phyloP scores from a whole-genome alignment of 805 yeast genomes.

The Monosporozyma aerobia region DNA sequence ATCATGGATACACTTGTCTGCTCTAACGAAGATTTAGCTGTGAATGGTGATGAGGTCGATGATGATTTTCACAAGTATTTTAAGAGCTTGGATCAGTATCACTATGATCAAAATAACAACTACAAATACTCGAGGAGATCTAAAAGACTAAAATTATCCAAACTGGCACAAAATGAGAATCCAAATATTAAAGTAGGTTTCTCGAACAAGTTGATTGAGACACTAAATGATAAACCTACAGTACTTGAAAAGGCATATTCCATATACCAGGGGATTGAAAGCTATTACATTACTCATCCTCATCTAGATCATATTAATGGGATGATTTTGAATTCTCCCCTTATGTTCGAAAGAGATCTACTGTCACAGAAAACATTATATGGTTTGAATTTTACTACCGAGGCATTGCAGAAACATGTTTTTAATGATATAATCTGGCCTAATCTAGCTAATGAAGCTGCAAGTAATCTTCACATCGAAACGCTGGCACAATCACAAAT shows the following conservation, averaged over 20 bases:
- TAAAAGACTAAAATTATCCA: neutral
- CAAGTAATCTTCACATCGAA: conserved; percentile 11
- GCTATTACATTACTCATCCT: conserved; percentile 63
- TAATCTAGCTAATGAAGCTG: conserved; percentile 31
- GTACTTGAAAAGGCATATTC: conserved; percentile 27
- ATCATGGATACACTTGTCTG: conserved; percentile 26
- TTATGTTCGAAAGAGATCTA: conserved; percentile 9
- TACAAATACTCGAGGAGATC: neutral
- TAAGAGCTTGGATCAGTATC: neutral
- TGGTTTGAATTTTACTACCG: conserved; percentile 46
- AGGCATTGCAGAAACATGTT: conserved; percentile 42
- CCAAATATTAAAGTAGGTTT: conserved; percentile 10
- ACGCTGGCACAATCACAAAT: conserved; percentile 5
- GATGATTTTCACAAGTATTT: neutral
- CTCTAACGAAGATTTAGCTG: neutral
- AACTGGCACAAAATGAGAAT: neutral
- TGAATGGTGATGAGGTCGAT: neutral
- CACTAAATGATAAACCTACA: conserved; percentile 9
- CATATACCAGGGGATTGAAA: conserved; percentile 32
- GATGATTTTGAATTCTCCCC: conserved; percentile 63
- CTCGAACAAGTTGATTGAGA: conserved; percentile 6
- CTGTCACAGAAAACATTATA: conserved; percentile 40
- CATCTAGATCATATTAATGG: conserved; percentile 77
- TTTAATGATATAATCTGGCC: conserved; percentile 85
- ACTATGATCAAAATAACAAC: neutral